Evolutionary conservation across 176 grass and related monocot species (phyloP), one percentile per base, ranked within the genome.

Genomic region (Saccharum officinarum): DNA sequence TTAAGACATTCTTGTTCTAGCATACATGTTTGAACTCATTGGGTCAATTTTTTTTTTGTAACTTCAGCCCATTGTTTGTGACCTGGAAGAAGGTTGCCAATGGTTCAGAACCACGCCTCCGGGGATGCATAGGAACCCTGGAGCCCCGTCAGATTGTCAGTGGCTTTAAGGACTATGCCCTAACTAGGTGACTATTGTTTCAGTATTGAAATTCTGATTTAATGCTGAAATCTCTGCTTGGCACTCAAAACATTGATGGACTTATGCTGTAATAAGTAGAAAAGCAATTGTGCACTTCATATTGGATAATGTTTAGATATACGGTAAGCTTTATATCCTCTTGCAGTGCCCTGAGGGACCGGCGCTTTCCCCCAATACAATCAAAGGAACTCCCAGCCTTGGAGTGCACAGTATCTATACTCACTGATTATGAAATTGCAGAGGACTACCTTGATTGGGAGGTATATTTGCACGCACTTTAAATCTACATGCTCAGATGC

Each of bases 71-170:
- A 83, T 84, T 99, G 79, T 99, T 99, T 90, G 97, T 99, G 54
- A 99, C 97, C 68, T 97, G 94, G 97, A 99, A 99, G 88, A 99
- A 99, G 90, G 90, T 85, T 80, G 33, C 81, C 40, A 99, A 99
- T 88, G 97, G 97, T 70, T 86, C 84, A 22, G 97, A 96, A 71
- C 94, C 97, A 45, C 94, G 92, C 82, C 88, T 99, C 28, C 90
- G 97, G 18, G 97, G 97, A 73, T 99, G 97, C 86, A 99, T 99
- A 39, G 97, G 97, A 87, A 96, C 97, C 69, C 82, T 99, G 75
- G 97, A 99, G 86, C 84, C 94, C 37, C 92, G 97, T 69, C 80
- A 86, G 71, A 90, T 99, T 86, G 73, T 91, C 46, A 97, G 62
- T 79, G 97, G 97, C 67, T 99, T 99, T 63, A 96, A 82, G 83